Percentiles rank a stretch among this genome's conserved stretches.
phyloP scores from a whole-genome alignment of 1,284 basidiomycete genomes.

The Tilletia indica region DNA sequence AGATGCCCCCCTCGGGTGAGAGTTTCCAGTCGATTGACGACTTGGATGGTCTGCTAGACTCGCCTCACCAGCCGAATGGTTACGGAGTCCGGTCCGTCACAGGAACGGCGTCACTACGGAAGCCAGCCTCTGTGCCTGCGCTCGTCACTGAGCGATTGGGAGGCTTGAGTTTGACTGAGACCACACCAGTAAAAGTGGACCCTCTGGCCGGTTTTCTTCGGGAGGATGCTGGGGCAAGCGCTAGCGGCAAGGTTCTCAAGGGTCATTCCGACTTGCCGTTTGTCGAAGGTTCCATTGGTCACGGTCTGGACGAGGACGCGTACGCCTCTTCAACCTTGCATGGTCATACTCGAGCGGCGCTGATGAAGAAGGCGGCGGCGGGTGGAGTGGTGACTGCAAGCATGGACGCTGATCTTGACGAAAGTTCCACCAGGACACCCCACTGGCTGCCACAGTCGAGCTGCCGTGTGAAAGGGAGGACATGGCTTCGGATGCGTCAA shows the following conservation, averaged over 20 bases:
- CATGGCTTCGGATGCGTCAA: too few relatives aligned
- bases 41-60: conserved; percentile 12
- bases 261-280: too few relatives aligned
- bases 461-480: too few relatives aligned
- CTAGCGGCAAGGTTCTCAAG: too few relatives aligned
- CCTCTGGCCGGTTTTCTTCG: too few relatives aligned
- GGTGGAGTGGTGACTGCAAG: too few relatives aligned
- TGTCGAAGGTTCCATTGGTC: background rate
- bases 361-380: too few relatives aligned
- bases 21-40: conserved; percentile 16
- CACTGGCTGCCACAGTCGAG: too few relatives aligned
- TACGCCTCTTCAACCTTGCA: conserved; percentile 6
- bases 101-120: background rate
- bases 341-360: background rate
- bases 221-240: too few relatives aligned
- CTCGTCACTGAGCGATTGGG: conserved; percentile 1
- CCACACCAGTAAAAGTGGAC: background rate
- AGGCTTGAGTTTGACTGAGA: conserved; percentile 4
- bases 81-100: conserved; percentile 9
- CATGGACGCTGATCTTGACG: too few relatives aligned
- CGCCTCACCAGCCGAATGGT: background rate
- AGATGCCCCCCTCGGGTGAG: conserved; percentile 11
- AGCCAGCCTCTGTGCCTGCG: conserved; percentile 6
- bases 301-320: background rate
- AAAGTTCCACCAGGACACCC: too few relatives aligned